phyloP scores from a whole-genome alignment of 805 yeast genomes.

The Kodamaea kaohsiungensis region DNA sequence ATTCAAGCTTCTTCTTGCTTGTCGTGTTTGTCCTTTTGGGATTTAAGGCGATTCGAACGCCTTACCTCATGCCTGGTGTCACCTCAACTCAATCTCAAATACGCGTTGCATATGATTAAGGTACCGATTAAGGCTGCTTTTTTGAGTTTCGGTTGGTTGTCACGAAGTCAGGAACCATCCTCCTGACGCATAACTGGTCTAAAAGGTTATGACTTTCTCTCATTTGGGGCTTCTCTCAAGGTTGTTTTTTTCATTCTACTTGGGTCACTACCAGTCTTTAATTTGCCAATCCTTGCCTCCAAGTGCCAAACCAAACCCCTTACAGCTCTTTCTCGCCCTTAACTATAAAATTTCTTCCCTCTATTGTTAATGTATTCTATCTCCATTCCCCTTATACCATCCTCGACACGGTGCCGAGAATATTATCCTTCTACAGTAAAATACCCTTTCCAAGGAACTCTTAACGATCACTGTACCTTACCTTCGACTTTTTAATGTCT shows the following conservation, averaged over 20 bases:
- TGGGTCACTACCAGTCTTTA: too few species aligned
- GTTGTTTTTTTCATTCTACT: too few species aligned
- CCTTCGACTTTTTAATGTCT: not conserved
- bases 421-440: too few species aligned
- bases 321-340: not conserved
- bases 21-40: not conserved
- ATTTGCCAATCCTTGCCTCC: too few species aligned
- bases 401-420: not conserved
- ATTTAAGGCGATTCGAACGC: not conserved
- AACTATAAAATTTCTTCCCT: not conserved
- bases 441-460: not conserved
- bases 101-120: not conserved
- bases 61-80: not conserved
- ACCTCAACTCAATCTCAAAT: not conserved
- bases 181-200: not conserved
- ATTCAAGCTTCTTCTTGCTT: too few species aligned
- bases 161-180: not conserved
- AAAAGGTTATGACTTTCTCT: too few species aligned
- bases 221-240: not conserved
- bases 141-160: not conserved
- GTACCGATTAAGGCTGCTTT: not conserved
- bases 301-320: not conserved
- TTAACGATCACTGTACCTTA: not conserved
- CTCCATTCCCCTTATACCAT: not conserved
- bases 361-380: not conserved